Base-by-base conservation (phyloP, 2,329 filamentous ascomycete genomes). In the Apiospora arundinis region DNA sequence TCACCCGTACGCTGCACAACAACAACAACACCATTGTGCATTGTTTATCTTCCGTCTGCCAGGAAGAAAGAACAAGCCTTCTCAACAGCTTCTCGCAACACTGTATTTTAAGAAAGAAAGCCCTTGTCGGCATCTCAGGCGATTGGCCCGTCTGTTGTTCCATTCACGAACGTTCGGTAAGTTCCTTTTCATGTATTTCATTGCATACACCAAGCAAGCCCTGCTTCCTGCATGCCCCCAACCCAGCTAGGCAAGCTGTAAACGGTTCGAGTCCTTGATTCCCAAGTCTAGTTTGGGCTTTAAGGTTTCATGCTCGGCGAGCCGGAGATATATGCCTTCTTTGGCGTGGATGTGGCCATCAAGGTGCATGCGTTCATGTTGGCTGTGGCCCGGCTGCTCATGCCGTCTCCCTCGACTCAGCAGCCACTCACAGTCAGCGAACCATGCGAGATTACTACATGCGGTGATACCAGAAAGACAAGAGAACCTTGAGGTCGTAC, bases 361-460 rank as follows among this genome's bases (percentile, higher is more conserved):
- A 63, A 63, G 56, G 56, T 63, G 21, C 32, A 6, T 5, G 56
- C n/a, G 32, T 40, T 63, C 16, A 25, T 63, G 56, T 21, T 52
- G 48, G 23, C 6, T 11, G 48, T 52, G 23, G 23, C 12, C 12
- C 23, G 48, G n/a, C 21, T 49, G 21, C 23, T 21, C 52, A 9
- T 32, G 16, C 18, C 28, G 23, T 21, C 21, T 63, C 32, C 32
- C 32, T n/a, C 32, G 7, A n/a, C 28, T 63, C 56, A 63, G 56
- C 56, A 63, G 56, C 56, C 56, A 63, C 56, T 63, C 56, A 63
- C 32, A 63, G 52, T 40, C 56, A 40, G n/a, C 56, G 28, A 37
- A 37, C 28, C 52, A 37, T 23, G 48, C n/a, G 25, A 18, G 52
- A 60, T 60, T 60, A 60, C 52, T 37, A 60, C 52, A 60, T 60